phyloP scores from a whole-genome alignment of 805 yeast genomes.

The Wickerhamiella azymoides region DNA sequence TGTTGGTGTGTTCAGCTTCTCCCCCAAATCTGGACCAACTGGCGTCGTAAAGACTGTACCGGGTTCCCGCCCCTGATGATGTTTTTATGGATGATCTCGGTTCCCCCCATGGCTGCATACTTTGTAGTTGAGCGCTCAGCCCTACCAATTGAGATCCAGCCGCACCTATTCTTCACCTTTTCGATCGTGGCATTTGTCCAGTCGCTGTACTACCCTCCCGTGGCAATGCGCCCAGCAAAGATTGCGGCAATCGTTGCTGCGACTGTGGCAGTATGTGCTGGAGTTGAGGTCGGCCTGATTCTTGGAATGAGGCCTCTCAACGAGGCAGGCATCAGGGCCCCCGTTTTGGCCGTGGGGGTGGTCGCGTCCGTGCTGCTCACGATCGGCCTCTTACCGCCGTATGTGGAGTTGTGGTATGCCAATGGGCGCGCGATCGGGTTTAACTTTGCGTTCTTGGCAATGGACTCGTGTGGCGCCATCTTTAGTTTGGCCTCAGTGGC shows the following conservation, averaged over 20 bases:
- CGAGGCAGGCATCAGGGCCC: constrained; percentile 49
- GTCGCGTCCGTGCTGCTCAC: constrained; percentile 68
- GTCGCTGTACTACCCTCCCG: constrained; percentile 63
- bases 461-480: constrained; percentile 75
- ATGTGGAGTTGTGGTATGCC: constrained; percentile 66
- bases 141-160: constrained; percentile 73
- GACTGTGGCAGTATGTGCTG: constrained; percentile 33
- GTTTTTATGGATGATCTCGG: constrained; percentile 67
- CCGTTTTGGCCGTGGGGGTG: constrained; percentile 64
- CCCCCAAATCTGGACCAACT: constrained; percentile 73
- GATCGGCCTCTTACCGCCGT: constrained; percentile 76
- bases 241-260: constrained; percentile 23
- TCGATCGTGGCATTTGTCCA: constrained; percentile 57
- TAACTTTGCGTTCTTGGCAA: constrained; percentile 58
- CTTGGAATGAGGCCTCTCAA: constrained; percentile 48
- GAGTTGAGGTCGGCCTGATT: constrained; percentile 55
- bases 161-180: constrained; percentile 64
- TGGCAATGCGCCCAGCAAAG: constrained; percentile 20
- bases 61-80: constrained; percentile 82
- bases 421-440: constrained; percentile 80
- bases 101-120: constrained; percentile 78
- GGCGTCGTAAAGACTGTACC: constrained; percentile 58
- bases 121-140: constrained; percentile 58
- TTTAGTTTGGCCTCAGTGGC: constrained; percentile 55
- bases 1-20: constrained; percentile 86